Evolutionary conservation across 2,329 filamentous ascomycete genomes (phyloP).

Genomic region (Sordariomycetes sp.): DNA sequence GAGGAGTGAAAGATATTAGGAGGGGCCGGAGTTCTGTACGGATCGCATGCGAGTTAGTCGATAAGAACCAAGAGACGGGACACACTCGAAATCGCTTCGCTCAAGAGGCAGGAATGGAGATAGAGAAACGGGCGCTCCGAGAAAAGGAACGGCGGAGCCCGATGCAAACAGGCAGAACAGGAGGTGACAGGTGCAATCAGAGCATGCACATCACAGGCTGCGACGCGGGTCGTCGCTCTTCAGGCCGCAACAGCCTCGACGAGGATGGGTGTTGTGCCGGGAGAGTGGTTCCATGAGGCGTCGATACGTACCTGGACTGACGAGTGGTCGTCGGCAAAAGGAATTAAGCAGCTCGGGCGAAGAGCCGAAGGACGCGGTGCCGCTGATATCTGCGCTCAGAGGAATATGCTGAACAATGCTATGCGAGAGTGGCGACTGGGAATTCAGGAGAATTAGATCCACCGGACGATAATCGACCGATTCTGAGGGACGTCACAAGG

Average conservation of each 20-base stretch:
- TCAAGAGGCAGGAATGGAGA: not conserved
- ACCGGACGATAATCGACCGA: not conserved
- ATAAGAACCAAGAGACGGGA: not conserved
- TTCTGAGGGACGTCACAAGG: not conserved
- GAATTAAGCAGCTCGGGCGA: not conserved
- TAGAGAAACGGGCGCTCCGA: not conserved
- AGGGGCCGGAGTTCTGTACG: not conserved
- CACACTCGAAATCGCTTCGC: not conserved
- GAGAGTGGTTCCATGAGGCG: not conserved
- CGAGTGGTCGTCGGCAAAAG: not conserved
- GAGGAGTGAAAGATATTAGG: not conserved
- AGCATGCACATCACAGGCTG: too few relatives aligned
- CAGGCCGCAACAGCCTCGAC: not conserved
- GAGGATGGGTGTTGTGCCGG: not conserved
- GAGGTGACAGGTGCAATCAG: too few relatives aligned
- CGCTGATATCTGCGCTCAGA: not conserved
- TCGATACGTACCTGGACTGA: not conserved
- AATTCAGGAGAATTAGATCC: not conserved
- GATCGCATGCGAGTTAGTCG: not conserved
- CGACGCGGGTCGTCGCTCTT: not conserved
- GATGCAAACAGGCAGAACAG: too few relatives aligned
- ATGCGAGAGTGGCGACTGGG: not conserved
- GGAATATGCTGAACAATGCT: not conserved
- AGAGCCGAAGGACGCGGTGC: not conserved
- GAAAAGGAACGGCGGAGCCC: too few relatives aligned